Base-by-base conservation (phyloP, 208 protist species). In the Novymonas esmeraldas region DNA sequence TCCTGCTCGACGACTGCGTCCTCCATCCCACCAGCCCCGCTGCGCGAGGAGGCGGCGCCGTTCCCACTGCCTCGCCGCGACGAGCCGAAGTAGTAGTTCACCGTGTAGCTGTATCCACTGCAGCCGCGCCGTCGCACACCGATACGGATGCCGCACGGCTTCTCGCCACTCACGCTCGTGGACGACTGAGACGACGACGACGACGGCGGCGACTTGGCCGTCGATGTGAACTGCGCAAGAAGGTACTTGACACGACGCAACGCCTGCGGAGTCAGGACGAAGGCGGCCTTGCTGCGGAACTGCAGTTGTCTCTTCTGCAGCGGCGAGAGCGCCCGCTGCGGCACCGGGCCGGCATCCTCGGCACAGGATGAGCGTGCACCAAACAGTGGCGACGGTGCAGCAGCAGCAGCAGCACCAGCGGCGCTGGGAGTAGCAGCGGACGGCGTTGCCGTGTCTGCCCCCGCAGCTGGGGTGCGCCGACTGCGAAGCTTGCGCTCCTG, bases 41-140 rank as follows among this genome's bases (percentile, higher is more conserved):
- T 45, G 1, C 31, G 10, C 22, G 45, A 24, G 9, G 44, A 48
- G 6, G 52, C 39, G 6, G 29, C 24, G 44, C 38, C 50, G 44
- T 49, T 64, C 1, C 11, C 29, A n/a, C n/a, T n/a, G 16, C 42
- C 45, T 20, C 41, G 11, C 48, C 46, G 31, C 39, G 55, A 26
- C 9, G 31, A 20, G 26, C 59, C 63, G 24, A 78, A 82, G 63
- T 85, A 67, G 81, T 98, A 99, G 73, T 98, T 98, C 34, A 99
- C 88, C 9, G 95, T 99, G 80, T 98, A 99, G 65, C 94, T 95
- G 73, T 98, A 95, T 29, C 98, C 98, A 66, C 92, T 98, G 74
- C 98, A 99, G 7, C 98, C 98, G 51, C 94, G 88, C 14, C 86
- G 82, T 22, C 97, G 91, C 26, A 98, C 91, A 44, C 97, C 95